These are phyloP conservation scores for Gossypium raimondii DNA, from an alignment of 345 rosid genomes.

Conservation along the genomic window DNA sequence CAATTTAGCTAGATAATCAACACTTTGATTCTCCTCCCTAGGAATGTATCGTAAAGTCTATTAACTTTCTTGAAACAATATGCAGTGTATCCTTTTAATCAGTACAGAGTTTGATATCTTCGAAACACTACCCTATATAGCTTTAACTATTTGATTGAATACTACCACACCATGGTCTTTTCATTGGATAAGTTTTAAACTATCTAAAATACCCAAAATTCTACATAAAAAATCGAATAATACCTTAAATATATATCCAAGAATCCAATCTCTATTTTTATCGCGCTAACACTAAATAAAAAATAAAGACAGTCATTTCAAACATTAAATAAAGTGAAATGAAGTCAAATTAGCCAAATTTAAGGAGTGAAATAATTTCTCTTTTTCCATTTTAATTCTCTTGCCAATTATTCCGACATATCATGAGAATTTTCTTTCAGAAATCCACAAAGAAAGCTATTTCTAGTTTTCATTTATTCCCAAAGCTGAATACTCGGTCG, in stretches of 20 bases:
- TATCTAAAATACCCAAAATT: too few relatives aligned
- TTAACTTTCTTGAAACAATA: too few relatives aligned
- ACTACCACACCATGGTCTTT: rapidly evolving
- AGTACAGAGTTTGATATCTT: rapidly evolving
- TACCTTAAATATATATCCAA: too few relatives aligned
- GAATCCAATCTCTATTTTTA: too few relatives aligned
- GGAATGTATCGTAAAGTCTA: rapidly evolving
- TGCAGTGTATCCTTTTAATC: rapidly evolving
- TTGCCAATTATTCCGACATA: neutral
- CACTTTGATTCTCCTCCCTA: too few relatives aligned
- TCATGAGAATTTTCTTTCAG: neutral
- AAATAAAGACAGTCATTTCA: neutral
- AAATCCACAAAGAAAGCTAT: neutral
- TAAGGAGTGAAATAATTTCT: too few relatives aligned
- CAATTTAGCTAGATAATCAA: too few relatives aligned
- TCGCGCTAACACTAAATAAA: too few relatives aligned
- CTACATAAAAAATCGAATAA: too few relatives aligned
- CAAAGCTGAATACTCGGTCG: neutral
- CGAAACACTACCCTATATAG: rapidly evolving
- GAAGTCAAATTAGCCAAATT: neutral
- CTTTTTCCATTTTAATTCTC: neutral
- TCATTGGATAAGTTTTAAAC: too few relatives aligned
- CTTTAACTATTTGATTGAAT: too few relatives aligned
- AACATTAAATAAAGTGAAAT: neutral
- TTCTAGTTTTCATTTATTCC: neutral